A percentile compares a stretch with the other conserved stretches of the same genome.
Evolutionary conservation across 306 rosid species (phyloP).

Genomic region (Vicia faba): DNA sequence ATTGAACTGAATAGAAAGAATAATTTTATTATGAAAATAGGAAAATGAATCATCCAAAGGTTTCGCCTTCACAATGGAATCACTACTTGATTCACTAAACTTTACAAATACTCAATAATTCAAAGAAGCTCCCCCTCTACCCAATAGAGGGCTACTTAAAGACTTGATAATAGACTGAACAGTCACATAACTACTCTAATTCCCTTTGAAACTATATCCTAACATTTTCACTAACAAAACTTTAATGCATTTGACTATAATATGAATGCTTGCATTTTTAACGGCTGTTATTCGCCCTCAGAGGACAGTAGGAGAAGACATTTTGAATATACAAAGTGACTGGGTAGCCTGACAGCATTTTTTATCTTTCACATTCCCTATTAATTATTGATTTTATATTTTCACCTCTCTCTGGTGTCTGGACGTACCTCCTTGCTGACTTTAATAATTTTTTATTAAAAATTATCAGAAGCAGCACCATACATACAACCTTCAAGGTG

Average conservation of each 20-base stretch:
- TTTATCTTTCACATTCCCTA: not conserved
- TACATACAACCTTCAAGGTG: conserved; percentile 4
- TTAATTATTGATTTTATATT: conserved; percentile 11
- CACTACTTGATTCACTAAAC: no score
- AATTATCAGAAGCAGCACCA: conserved; percentile 1
- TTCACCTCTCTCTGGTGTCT: not conserved
- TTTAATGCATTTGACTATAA: not conserved
- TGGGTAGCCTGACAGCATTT: not conserved
- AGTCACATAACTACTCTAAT: no score
- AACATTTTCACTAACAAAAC: not conserved
- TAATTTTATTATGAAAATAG: no score
- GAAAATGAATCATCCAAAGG: no score
- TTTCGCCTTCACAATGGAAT: no score
- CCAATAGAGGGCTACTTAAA: no score
- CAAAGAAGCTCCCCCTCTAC: no score
- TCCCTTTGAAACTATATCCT: no score
- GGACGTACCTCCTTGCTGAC: conserved; percentile 9
- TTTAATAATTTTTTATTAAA: not conserved
- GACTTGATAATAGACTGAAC: no score
- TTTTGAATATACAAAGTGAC: not conserved
- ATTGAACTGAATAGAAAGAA: no score
- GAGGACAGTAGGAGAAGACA: not conserved
- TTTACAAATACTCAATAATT: no score
- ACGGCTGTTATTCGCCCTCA: not conserved
- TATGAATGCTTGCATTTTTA: not conserved